Base-by-base conservation (phyloP, 371 early-diverging fungal species). In the Mortierella polycephala region DNA sequence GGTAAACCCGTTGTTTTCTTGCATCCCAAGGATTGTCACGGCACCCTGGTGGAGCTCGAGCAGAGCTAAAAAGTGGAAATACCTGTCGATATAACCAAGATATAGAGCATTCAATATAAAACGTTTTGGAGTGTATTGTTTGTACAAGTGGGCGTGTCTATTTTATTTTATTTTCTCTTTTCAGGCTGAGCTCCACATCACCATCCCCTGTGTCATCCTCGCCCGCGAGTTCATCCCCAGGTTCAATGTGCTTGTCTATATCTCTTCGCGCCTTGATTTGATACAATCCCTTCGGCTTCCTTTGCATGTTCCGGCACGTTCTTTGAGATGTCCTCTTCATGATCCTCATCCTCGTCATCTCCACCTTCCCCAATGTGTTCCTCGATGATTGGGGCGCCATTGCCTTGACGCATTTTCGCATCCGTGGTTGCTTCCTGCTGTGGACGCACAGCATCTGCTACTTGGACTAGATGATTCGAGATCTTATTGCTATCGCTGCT, bases 21-120 rank as follows among this genome's bases (percentile, higher is more conserved):
- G 67, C 94, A 94, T 66, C 95, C 95, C 53, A 93, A 93, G 76
- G 93, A 93, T 72, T 93, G 93, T 58, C 89, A 91, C 64, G 94
- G 94, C 11, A 91, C 93, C 5, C 84, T 94, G 70, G 90, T 93
- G 14, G 93, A 93, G 81, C 83, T 93, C 23, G 92, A 92, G 80
- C 87, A 89, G 77, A 76, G 71, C 54, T 71, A 64, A 51, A 60
- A 20, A 57, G 47, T 7, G 9, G 45, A 39, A 20, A 57, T 20
- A 20, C 53, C 1, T 11, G 5, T 7, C n/a, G 14, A 18, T 11
- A 37, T 39, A 21, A n/a, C 7, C 20, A 23, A 39, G 50, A 50
- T 30, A 49, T 46, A 30, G 39, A 42, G 21, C 1, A 42, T 40
- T 57, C 12, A 47, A 57, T 23, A 57, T 18, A 21, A 20, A 37